These are phyloP conservation scores for Adenanthera pavonina DNA, from an alignment of 306 rosid species.

Conservation along the genomic window DNA sequence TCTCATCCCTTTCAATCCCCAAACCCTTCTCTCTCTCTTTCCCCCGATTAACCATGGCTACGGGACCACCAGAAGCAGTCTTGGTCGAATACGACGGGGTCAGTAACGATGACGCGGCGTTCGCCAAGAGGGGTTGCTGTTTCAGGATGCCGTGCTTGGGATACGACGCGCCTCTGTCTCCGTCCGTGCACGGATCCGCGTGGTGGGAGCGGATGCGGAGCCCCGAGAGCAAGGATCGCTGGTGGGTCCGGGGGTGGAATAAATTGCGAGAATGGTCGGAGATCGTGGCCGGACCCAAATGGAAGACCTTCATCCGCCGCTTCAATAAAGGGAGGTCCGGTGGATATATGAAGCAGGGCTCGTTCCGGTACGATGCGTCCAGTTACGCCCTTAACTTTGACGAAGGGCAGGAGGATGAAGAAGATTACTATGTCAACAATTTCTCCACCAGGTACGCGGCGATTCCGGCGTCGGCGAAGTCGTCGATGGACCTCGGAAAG, in stretches of 20 bases:
- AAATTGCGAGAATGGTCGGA: conserved; percentile 70
- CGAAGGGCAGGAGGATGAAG: conserved; percentile 41
- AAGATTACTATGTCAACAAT: conserved; percentile 32
- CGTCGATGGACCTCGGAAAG: conserved; percentile 66
- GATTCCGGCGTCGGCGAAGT: conserved; percentile 55
- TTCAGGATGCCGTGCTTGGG: conserved; percentile 50
- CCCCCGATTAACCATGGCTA: neutral
- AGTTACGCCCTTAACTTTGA: conserved; percentile 64
- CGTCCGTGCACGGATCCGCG: neutral
- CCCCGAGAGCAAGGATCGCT: conserved; percentile 43
- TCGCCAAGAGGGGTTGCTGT: conserved; percentile 54
- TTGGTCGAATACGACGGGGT: neutral
- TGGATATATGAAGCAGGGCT: conserved; percentile 16
- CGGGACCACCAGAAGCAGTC: neutral
- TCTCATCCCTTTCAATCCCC: conserved; percentile 26
- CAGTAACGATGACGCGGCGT: conserved; percentile 3
- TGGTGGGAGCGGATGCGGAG: conserved; percentile 56
- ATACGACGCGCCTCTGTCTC: neutral
- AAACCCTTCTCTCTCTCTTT: neutral
- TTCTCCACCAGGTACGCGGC: conserved; percentile 67
- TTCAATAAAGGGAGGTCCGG: conserved; percentile 41
- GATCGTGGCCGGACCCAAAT: conserved; percentile 69
- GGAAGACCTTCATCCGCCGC: conserved; percentile 79
- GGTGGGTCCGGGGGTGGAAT: conserved; percentile 66
- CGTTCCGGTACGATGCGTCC: conserved; percentile 53